Conservation (phyloP, 2,329 filamentous ascomycete species). For the Coniochaeta hoffmannii region DNA sequence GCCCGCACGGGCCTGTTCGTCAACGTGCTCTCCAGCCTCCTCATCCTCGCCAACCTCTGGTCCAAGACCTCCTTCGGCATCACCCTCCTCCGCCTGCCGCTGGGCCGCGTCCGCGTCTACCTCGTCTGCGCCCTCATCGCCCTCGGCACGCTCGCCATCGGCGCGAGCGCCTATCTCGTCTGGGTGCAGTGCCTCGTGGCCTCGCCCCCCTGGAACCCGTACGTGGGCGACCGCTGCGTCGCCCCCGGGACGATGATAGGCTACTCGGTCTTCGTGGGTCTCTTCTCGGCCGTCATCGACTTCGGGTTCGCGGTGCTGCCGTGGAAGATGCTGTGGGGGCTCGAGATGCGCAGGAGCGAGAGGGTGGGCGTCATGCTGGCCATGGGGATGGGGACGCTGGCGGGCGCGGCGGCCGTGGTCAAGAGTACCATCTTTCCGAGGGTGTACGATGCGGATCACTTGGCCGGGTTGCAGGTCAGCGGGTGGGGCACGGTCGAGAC, state of each 20-base stretch:
- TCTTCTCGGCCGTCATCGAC: conserved; percentile 1
- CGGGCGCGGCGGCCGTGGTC: not conserved
- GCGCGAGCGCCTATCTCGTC: conserved; percentile 11
- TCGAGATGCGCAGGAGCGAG: not conserved
- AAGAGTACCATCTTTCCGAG: not conserved
- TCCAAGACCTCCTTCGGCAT: conserved; percentile 29
- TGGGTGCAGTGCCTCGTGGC: conserved; percentile 15
- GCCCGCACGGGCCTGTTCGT: conserved; percentile 1
- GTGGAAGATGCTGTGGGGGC: not conserved
- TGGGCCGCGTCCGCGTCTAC: conserved; percentile 13
- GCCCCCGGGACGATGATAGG: not conserved
- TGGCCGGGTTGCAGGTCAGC: not conserved
- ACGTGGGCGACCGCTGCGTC: not conserved
- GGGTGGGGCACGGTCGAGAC: not conserved
- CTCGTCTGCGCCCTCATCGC: conserved; percentile 22
- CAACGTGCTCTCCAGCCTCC: conserved; percentile 7
- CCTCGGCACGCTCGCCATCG: conserved; percentile 19
- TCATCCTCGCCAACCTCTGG: conserved; percentile 22
- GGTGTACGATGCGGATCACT: not conserved
- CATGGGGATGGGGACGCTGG: not conserved
- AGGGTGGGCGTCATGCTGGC: conserved; percentile 2
- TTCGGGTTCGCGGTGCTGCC: conserved; percentile 1
- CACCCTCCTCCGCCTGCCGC: conserved; percentile 20
- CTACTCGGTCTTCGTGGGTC: not conserved
- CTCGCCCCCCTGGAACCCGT: not conserved